Evolutionary conservation across 352 stramenopile genomes (phyloP), one percentile per base, ranked within the genome.

Genomic region (Aphanomyces invadans): DNA sequence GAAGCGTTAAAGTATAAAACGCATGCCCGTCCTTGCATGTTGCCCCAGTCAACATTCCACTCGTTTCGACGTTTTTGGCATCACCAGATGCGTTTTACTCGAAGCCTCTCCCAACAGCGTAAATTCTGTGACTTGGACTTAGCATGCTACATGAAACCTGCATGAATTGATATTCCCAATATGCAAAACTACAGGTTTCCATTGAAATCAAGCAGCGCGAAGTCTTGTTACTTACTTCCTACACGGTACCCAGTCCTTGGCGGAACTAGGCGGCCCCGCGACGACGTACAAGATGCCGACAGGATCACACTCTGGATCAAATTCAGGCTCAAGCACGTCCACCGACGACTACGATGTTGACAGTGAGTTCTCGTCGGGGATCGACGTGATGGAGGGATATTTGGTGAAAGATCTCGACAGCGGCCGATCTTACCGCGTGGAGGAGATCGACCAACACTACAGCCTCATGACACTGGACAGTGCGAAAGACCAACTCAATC

Each of bases 391-490:
- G 39, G 60, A 12, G 19, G 60, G 78, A 25, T 92, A 92, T 62
- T 57, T 92, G 36, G 83, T 92, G 5, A 90, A 89, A 63, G 79
- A 92, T 65, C 74, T 92, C 44, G 83, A 92, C 68, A 90, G 79
- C 42, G 83, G 83, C 38, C 78, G 89, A 71, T 86, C 75, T 21
- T 92, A 90, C 62, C 72, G 80, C 26, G 81, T 92, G 3, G 83
- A 92, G 52, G 80, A 92, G 70, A 92, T 92, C 67, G 83, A 92
- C 55, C 81, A 89, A 71, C 80, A 89, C 48, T 92, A 89, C 56
- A 86, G 74, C 21, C 71, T 91, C 48, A 76, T 90, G 26, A 90
- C 81, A 36, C 72, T 92, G 15, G 83, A 92, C 46, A 51, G 38
- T 31, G 48, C 48, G 33, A 67, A 67, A 44, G 60, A 67, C 17